These are phyloP conservation scores for Trichoderma sp. DNA, from an alignment of 2,329 filamentous ascomycete genomes.

Conservation along the genomic window DNA sequence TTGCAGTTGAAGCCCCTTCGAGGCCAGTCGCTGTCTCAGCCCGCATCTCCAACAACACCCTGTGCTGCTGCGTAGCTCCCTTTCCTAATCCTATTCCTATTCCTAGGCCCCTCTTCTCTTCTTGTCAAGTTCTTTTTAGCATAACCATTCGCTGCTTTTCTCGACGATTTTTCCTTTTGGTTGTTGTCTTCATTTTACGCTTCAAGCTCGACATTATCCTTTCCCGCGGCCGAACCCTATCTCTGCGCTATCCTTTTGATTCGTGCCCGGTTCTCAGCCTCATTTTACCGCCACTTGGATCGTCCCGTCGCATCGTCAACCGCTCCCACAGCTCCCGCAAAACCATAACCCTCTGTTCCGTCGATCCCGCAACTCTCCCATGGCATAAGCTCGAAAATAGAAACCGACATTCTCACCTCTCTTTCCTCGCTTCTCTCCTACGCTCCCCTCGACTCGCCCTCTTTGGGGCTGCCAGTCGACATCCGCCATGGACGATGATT, in stretches of 20 bases:
- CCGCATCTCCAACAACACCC: slow-evolving; percentile 19
- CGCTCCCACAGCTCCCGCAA: slow-evolving; percentile 1
- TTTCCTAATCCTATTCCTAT: slow-evolving; percentile 17
- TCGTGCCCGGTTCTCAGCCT: not conserved
- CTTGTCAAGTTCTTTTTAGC: not conserved
- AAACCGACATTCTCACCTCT: not conserved
- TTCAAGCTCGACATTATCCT: not conserved
- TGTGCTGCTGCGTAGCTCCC: slow-evolving; percentile 1
- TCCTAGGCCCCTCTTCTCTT: not conserved
- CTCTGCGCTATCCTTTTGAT: not conserved
- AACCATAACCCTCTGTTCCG: not conserved
- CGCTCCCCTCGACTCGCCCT: slow-evolving; percentile 2
- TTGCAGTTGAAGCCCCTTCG: slow-evolving; percentile 10
- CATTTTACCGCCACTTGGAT: slow-evolving; percentile 23
- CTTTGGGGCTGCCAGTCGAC: not conserved
- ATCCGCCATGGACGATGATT: slow-evolving; percentile 26
- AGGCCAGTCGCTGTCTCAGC: slow-evolving; percentile 15
- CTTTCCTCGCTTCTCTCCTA: not conserved
- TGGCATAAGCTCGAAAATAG: slow-evolving; percentile 16
- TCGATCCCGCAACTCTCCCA: slow-evolving; percentile 20
- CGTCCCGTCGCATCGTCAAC: slow-evolving; percentile 2
- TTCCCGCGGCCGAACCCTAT: not conserved
- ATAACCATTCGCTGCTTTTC: not conserved
- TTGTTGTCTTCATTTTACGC: not conserved
- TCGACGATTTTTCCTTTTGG: not conserved